Evolutionary conservation across 1,284 basidiomycete species (phyloP), one percentile per base, ranked within the genome.

Genomic region (Trichosporon coremiiforme): DNA sequence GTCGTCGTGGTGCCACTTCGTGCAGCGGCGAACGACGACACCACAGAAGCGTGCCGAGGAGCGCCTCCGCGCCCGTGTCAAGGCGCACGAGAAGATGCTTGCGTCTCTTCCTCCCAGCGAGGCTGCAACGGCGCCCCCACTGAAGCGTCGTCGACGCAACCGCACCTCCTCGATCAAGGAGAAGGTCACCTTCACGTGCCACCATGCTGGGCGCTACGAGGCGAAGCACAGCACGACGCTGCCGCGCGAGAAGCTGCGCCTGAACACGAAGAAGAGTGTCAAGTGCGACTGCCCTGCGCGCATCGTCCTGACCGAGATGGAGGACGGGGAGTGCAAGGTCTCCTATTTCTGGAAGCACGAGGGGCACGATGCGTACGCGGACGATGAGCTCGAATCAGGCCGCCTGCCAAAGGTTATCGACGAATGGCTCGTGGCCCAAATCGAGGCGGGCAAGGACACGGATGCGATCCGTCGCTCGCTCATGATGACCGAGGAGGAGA

Each of bases 221-320:
- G 75, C 81, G 33, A 76, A 78, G 66, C 81, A 83, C 70, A 76
- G 74, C 15, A 68, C 72, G 17, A 74, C 73, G 9, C 69, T 83
- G 10, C 81, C 81, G 4, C 71, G 74, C 62, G 77, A 77, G 53
- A 80, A 79, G 67, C 70, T 80, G 15, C 70, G 81, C 15, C 66
- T 82, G 72, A 83, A 83, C 65, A 83, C 81, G 15, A 83, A 83
- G 68, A 75, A 76, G 68, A 78, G 75, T n/a, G 81, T 83, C 70
- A 83, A 83, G 66, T 82, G 80, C 68, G 78, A 77, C 64, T 83
- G 81, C 68, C 73, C 75, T 22, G 76, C 76, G 25, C 75, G 79
- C 70, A 77, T 83, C 50, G 79, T 83, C 2, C 70, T 81, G 68
- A 80, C 76, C 38, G 79, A 83, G 70, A 72, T 78, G 70, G 75